These are phyloP conservation scores for Colletotrichum zoysiae DNA, from an alignment of 2,329 filamentous ascomycete species.

Conservation along the genomic window DNA sequence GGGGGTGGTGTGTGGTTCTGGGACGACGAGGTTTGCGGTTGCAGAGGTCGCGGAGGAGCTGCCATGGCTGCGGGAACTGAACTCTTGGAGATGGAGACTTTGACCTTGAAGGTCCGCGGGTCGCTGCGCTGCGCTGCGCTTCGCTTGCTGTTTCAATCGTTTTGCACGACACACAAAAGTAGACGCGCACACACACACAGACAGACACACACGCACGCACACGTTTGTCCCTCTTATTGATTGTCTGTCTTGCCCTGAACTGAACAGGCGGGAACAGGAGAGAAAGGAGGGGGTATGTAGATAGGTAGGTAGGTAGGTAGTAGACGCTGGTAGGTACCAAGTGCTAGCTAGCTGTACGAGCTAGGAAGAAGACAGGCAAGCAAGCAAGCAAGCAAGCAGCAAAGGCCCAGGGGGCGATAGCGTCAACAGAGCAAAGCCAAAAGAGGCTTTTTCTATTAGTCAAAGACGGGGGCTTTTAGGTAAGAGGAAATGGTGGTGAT, in stretches of 20 bases:
- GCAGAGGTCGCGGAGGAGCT: conserved; percentile 37
- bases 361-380: conserved; percentile 40
- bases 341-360: conserved; percentile 10
- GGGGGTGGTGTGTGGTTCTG: conserved; percentile 50
- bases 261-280: neutral
- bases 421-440: conserved; percentile 35
- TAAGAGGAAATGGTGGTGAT: conserved; percentile 58
- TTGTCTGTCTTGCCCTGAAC: neutral
- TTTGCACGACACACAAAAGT: conserved; percentile 34
- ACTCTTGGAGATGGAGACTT: conserved; percentile 20
- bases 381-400: conserved; percentile 32
- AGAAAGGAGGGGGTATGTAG: neutral
- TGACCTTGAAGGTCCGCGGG: conserved; percentile 36
- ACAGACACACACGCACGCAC: conserved; percentile 8
- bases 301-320: neutral
- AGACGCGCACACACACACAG: conserved; percentile 5
- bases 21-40: conserved; percentile 39
- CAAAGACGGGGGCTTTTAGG: conserved; percentile 59
- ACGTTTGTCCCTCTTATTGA: conserved; percentile 8
- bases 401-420: conserved; percentile 34
- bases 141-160: conserved; percentile 40
- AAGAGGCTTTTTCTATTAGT: conserved; percentile 59
- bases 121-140: conserved; percentile 37
- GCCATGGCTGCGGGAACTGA: conserved; percentile 38
- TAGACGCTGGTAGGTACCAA: neutral